These are phyloP conservation scores for Botryosphaeria dothidea DNA, from an alignment of 2,329 filamentous ascomycete genomes.

Conservation along the genomic window DNA sequence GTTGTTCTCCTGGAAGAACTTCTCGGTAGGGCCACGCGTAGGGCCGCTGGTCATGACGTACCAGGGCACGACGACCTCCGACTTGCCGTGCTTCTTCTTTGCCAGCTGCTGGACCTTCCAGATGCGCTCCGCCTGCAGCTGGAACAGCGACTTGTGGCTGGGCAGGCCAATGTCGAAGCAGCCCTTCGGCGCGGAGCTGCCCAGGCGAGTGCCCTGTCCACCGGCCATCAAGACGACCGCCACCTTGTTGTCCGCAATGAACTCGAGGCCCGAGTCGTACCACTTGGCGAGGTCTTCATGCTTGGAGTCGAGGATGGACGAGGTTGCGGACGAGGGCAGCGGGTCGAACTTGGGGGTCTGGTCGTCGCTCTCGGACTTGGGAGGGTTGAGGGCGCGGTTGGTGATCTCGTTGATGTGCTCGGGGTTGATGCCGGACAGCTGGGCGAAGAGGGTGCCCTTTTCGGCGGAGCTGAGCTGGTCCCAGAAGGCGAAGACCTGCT, in stretches of 20 bases:
- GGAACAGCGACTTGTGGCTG: constrained; percentile 91
- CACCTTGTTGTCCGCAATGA: constrained; percentile 69
- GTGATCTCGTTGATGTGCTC: constrained; percentile 85
- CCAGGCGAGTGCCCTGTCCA: constrained; percentile 91
- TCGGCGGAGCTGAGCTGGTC: constrained; percentile 73
- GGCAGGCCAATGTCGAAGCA: constrained; percentile 96
- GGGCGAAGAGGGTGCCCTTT: constrained; percentile 76
- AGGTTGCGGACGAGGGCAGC: constrained; percentile 80
- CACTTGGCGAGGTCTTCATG: constrained; percentile 76
- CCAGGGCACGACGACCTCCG: constrained; percentile 75
- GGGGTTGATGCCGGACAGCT: constrained; percentile 81
- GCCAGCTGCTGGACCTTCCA: constrained; percentile 81
- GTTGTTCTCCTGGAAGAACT: constrained; percentile 84
- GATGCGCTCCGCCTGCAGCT: constrained; percentile 95
- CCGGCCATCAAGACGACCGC: constrained; percentile 95
- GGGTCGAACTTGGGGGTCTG: constrained; percentile 70
- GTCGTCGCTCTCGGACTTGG: constrained; percentile 58
- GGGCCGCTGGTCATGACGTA: constrained; percentile 99
- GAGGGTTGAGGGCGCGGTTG: constrained; percentile 77
- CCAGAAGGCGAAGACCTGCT: constrained; percentile 85
- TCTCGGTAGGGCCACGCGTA: constrained; percentile 86
- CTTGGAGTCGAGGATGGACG: constrained; percentile 88
- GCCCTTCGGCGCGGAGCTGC: constrained; percentile 93
- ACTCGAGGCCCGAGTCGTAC: constrained; percentile 70
- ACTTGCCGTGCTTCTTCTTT: constrained; percentile 64